A percentile compares a stretch with the other conserved stretches of the same genome.
These are phyloP conservation scores for Lepidium campestre DNA, from an alignment of 441 rosid genomes.

Conservation along the genomic window DNA sequence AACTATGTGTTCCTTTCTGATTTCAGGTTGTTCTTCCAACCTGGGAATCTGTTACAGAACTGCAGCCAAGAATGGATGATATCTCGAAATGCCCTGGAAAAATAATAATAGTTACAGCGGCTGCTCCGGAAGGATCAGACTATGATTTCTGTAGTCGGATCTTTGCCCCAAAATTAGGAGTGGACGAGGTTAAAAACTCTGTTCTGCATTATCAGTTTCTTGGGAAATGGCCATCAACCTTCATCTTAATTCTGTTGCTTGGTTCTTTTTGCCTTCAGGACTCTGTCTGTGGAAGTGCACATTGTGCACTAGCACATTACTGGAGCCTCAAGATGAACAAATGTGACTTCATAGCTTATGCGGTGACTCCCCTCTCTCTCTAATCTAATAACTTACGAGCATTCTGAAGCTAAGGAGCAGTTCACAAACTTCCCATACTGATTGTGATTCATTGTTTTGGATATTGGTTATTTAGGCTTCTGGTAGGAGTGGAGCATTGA, in stretches of 20 bases:
- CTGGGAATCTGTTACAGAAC: conserved; percentile 42
- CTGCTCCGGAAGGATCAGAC: conserved; percentile 42
- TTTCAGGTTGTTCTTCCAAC: conserved; percentile 56
- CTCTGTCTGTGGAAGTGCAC: conserved; percentile 67
- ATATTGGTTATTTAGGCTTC: conserved; percentile 43
- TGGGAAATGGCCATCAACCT: background rate
- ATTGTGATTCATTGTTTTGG: background rate
- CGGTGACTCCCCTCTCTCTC: conserved; percentile 27
- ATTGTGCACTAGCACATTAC: conserved; percentile 58
- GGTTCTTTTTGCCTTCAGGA: conserved; percentile 35
- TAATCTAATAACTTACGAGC: background rate
- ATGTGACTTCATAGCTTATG: conserved; percentile 42
- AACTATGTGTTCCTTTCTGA: background rate
- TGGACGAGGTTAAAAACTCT: conserved; percentile 45
- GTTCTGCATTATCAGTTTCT: background rate
- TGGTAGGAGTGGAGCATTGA: conserved; percentile 46
- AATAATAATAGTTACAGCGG: conserved; percentile 45
- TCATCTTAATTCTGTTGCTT: background rate
- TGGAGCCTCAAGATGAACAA: conserved; percentile 69
- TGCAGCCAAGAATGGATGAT: conserved; percentile 45
- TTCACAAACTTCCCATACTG: background rate
- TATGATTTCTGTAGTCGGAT: conserved; percentile 56
- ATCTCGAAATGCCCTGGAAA: conserved; percentile 47
- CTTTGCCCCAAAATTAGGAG: conserved; percentile 46
- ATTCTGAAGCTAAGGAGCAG: background rate